Evolutionary conservation across 1,284 basidiomycete genomes (phyloP).

Genomic region (Boletus holoroseus): DNA sequence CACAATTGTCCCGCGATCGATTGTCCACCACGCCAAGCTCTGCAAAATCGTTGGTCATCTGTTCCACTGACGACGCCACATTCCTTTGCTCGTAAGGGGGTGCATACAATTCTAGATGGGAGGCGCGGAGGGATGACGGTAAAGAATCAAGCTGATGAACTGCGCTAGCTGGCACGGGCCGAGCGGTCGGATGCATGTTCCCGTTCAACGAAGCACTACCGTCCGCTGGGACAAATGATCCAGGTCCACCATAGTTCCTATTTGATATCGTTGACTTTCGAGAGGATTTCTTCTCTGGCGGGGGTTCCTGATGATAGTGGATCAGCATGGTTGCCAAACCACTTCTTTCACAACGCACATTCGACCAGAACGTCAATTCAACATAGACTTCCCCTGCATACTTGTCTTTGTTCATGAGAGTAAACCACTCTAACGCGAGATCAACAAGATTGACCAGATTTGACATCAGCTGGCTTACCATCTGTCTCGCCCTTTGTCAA

Average conservation of each 20-base stretch:
- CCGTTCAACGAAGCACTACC: constrained; percentile 32
- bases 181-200: constrained; percentile 24
- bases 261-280: constrained; percentile 47
- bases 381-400: constrained; percentile 92
- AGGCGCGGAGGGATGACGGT: constrained; percentile 53
- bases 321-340: constrained; percentile 8
- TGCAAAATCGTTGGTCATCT: constrained; percentile 55
- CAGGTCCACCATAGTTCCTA: constrained; percentile 70
- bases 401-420: constrained; percentile 81
- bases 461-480: constrained; percentile 49
- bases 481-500: constrained; percentile 95
- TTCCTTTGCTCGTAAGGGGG: constrained; percentile 58
- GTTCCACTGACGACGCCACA: constrained; percentile 41
- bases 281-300: constrained; percentile 62
- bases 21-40: constrained; percentile 55
- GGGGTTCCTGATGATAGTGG: constrained; percentile 50
- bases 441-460: constrained; percentile 10
- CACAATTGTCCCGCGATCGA: constrained; percentile 55
- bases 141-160: constrained; percentile 47
- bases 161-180: constrained; percentile 38
- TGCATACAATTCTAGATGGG: constrained; percentile 65
- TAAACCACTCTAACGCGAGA: constrained; percentile 80
- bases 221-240: constrained; percentile 61
- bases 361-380: constrained; percentile 94
- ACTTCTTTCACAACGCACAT: constrained; percentile 54